Base-by-base conservation (phyloP, 805 yeast species). In the Kuraishia capsulata region DNA sequence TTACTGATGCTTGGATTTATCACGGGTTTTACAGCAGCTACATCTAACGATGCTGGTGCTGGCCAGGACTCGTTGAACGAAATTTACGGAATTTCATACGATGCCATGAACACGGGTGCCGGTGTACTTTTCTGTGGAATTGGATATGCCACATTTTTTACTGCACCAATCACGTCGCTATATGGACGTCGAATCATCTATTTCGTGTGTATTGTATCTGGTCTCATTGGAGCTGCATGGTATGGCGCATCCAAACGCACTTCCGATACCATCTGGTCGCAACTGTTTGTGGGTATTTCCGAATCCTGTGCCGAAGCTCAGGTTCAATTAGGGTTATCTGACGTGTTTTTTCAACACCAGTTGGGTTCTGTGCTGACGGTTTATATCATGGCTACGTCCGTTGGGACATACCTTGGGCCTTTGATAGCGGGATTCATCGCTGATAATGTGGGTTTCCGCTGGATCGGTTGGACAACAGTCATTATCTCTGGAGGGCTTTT, bases 401-500 rank as follows among this genome's bases (percentile, higher is more conserved):
- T 67, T 8, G 76, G 76, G 16, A 66, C 75, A 0, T 71, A 63
- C 42, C 49, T 70, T 37, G 76, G 76, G 3, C 76, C 77, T 1
- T 51, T 71, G 23, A 51, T 61, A 34, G 73, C 72, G 5, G 84
- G 84, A 19, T 73, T 74, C 49, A 74, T 82, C 41, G 67, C 78
- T 3, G 65, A 68, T 23, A 50, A 64, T 24, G 59, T 62, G 20
- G 65, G 69, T 14, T 85, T 82, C 64, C 63, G 81, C 46, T 85
- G 94, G 94, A 83, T 81, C 6, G 87, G 88, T 19, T 78, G 79
- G 73, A 59, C 70, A 40, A 76, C 76, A 26, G 75, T 76, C 1
- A 81, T 84, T 51, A 68, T 78, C 38, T 71, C 79, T 4, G 86
- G 74, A 17, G 71, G 63, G 0, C 52, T 75, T 10, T 54, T 81